A percentile compares a stretch with the other conserved stretches of the same genome.
phyloP scores from a whole-genome alignment of 2,329 filamentous ascomycete genomes.

The Sclerotinia nivalis region DNA sequence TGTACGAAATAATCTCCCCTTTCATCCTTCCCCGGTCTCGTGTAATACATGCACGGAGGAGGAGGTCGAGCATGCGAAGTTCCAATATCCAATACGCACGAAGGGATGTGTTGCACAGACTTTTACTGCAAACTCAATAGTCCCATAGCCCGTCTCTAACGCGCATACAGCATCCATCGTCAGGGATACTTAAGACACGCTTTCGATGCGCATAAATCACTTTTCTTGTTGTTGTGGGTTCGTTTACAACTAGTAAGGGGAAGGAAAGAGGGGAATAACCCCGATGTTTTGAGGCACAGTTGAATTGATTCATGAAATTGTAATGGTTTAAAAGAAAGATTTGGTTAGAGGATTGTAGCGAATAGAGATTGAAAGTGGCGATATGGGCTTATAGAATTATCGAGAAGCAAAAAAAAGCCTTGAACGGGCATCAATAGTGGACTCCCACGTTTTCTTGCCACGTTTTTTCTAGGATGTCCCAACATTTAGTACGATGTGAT shows the following conservation, averaged over 20 bases:
- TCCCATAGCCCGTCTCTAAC: not conserved
- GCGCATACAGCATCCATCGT: not conserved
- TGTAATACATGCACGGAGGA: not conserved
- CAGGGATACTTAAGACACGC: not conserved
- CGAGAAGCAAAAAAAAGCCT: not conserved
- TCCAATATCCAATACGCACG: not conserved
- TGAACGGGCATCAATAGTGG: slow-evolving; percentile 21
- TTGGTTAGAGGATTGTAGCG: not conserved
- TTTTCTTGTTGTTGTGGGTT: not conserved
- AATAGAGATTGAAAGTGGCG: not conserved
- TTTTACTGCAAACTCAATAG: not conserved
- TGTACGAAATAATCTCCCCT: slow-evolving; percentile 9
- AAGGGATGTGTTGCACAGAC: slow-evolving; percentile 9
- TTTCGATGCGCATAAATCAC: slow-evolving; percentile 3
- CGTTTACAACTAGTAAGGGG: not conserved
- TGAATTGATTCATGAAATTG: not conserved
- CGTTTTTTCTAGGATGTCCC: slow-evolving; percentile 17
- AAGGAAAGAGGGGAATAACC: not conserved
- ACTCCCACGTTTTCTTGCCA: slow-evolving; percentile 23
- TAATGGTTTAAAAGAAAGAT: not conserved
- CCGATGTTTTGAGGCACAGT: not conserved
- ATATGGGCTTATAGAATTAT: not conserved
- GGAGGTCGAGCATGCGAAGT: not conserved
- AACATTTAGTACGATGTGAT: not conserved
- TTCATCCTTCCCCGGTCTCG: not conserved